Base-by-base conservation (phyloP, 176 grass and related monocot species). In the Lolium perenne region DNA sequence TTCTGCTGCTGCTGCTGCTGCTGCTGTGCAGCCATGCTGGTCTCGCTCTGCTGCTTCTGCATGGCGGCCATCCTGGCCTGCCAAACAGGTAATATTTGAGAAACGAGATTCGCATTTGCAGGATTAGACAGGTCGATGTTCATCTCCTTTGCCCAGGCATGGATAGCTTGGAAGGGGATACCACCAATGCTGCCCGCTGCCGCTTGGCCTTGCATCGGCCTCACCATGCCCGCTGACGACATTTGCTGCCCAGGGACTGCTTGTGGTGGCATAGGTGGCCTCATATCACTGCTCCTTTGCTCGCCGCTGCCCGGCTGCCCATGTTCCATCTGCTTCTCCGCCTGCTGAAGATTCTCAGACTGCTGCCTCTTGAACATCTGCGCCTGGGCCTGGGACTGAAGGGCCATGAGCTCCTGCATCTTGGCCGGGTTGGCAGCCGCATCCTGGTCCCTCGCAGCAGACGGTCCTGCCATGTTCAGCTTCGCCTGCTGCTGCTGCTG, bases 121-220 rank as follows among this genome's bases (percentile, higher is more conserved):
- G 97, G 94, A 93, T 93, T 84, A 63, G 97, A 94, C 47, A 99
- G 87, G 62, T 99, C 97, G 1, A 99, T 26, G 13, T 99, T 99
- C 64, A 91, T 62, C 64, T 96, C 92, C 78, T 97, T 99, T 58
- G 92, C 97, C 94, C 94, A 99, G 58, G 88, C 88, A 80, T 96
- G 92, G 87, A 99, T 87, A 62, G 88, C 86, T 93, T 96, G 97
- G 63, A 94, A 57, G n/a, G 93, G 90, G 60, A 77, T 87, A 72
- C 72, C 90, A 73, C 76, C 78, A 38, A 67, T 73, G 22, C 12
- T 91, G 74, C 80, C 51, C 45, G 73, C 80, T 38, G 47, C 85
- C 40, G 58, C 54, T 75, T 91, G 94, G 9, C 83, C 84, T 72
- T 91, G 84, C 60, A 85, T 84, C 16, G 86, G 84, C 72, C 89